Conservation (phyloP, 2,329 filamentous ascomycete species). For the Aspergillus sergii region DNA sequence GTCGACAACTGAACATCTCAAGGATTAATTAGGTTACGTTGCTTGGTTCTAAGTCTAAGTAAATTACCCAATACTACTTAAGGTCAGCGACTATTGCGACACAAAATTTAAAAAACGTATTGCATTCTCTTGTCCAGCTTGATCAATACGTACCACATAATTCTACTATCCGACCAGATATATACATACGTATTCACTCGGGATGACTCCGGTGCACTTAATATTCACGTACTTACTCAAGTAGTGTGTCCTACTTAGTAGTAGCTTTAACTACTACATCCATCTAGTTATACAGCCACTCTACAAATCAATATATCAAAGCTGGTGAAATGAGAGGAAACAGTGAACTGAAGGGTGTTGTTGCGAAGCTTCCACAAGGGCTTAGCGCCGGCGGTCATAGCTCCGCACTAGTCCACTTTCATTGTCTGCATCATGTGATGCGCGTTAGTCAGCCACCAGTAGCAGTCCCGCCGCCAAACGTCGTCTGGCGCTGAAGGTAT, state of each 20-base stretch:
- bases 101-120: not conserved
- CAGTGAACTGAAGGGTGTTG: not conserved
- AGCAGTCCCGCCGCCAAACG: slow-evolving; percentile 4
- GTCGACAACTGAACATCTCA: not conserved
- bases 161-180: not conserved
- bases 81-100: not conserved
- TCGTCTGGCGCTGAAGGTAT: slow-evolving; percentile 23
- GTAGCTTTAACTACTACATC: not conserved
- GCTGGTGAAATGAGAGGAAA: not conserved
- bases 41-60: not conserved
- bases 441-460: not conserved
- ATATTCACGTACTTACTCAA: not conserved
- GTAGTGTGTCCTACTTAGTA: not conserved
- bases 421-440: not conserved
- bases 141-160: not conserved
- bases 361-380: not conserved
- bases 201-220: too few relatives aligned
- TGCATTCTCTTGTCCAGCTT: not conserved
- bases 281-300: not conserved
- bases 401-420: not conserved
- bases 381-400: not conserved
- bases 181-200: not conserved
- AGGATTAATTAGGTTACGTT: not conserved
- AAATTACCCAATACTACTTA: not conserved
- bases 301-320: not conserved